Evolutionary conservation across 1,284 basidiomycete genomes (phyloP).

Genomic region (Rhodofomes roseus): DNA sequence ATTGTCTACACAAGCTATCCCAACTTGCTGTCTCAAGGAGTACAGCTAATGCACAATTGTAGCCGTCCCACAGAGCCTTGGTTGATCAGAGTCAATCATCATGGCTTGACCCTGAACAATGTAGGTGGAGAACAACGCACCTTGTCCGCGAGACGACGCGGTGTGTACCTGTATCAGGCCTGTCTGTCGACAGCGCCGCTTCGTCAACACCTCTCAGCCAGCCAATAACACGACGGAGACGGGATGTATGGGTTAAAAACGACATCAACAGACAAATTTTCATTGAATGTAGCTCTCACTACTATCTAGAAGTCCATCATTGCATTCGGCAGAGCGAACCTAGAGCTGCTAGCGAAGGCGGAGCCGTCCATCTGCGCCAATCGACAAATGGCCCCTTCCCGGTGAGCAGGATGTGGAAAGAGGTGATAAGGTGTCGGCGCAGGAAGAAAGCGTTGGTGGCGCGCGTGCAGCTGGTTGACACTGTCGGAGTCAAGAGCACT

Average conservation of each 20-base stretch:
- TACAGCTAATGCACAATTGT: too few relatives aligned
- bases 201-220: too few relatives aligned
- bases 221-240: not conserved
- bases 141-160: too few relatives aligned
- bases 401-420: slow-evolving; percentile 21
- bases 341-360: slow-evolving; percentile 48
- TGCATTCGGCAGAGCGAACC: slow-evolving; percentile 27
- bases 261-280: not conserved
- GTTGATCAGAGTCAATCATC: too few relatives aligned
- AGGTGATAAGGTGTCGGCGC: slow-evolving; percentile 37
- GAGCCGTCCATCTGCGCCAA: slow-evolving; percentile 34
- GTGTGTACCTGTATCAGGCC: too few relatives aligned
- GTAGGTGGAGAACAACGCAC: too few relatives aligned
- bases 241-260: not conserved
- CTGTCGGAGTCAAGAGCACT: slow-evolving; percentile 3
- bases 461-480: not conserved
- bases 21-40: too few relatives aligned
- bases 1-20: too few relatives aligned
- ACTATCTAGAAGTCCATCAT: slow-evolving; percentile 65
- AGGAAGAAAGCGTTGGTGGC: slow-evolving; percentile 5
- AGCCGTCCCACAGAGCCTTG: too few relatives aligned
- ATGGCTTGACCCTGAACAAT: too few relatives aligned
- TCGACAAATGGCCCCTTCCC: slow-evolving; percentile 31
- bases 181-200: too few relatives aligned
- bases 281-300: slow-evolving; percentile 45